A percentile compares a stretch with the other conserved stretches of the same genome.
These are phyloP conservation scores for Cyanodermella asteris DNA, from an alignment of 2,329 filamentous ascomycete species.

Conservation along the genomic window DNA sequence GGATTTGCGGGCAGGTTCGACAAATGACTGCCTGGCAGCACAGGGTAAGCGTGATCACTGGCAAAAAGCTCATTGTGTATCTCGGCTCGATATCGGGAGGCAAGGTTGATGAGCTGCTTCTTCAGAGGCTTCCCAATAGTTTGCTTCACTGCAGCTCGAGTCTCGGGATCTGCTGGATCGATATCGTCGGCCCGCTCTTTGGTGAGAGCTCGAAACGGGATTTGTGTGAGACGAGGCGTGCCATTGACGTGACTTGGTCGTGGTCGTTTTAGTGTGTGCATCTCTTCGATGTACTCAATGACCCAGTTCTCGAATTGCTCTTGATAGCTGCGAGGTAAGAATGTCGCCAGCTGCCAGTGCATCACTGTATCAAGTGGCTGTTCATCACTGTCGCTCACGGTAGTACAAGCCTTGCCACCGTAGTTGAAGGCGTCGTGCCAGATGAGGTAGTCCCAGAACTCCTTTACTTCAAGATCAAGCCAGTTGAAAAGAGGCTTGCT, in stretches of 20 bases:
- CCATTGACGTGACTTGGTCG: conserved; percentile 26
- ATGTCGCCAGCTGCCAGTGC: conserved; percentile 93
- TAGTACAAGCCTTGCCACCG: conserved; percentile 72
- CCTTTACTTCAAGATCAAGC: conserved; percentile 87
- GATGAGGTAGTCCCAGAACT: conserved; percentile 97
- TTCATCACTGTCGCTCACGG: conserved; percentile 53
- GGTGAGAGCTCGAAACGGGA: conserved; percentile 32
- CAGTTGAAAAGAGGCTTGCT: conserved; percentile 91
- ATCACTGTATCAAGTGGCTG: conserved; percentile 79
- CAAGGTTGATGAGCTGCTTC: conserved; percentile 64
- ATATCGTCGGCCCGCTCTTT: conserved; percentile 35
- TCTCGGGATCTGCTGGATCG: conserved; percentile 32
- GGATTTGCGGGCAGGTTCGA: conserved; percentile 22
- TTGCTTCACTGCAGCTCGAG: conserved; percentile 49
- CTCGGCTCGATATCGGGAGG: conserved; percentile 70
- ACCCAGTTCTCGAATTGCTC: conserved; percentile 79
- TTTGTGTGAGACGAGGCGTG: conserved; percentile 36
- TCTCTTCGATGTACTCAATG: conserved; percentile 81
- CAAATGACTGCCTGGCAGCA: conserved; percentile 50
- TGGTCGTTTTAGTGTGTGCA: conserved; percentile 69
- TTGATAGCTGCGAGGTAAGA: conserved; percentile 62
- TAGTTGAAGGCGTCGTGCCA: conserved; percentile 99
- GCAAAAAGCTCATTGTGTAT: conserved; percentile 74
- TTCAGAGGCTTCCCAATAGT: conserved; percentile 74
- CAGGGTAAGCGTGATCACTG: conserved; percentile 67